A percentile compares a stretch with the other conserved stretches of the same genome.
Evolutionary conservation across 2,329 filamentous ascomycete genomes (phyloP).

Genomic region (Aspergillus melleus): DNA sequence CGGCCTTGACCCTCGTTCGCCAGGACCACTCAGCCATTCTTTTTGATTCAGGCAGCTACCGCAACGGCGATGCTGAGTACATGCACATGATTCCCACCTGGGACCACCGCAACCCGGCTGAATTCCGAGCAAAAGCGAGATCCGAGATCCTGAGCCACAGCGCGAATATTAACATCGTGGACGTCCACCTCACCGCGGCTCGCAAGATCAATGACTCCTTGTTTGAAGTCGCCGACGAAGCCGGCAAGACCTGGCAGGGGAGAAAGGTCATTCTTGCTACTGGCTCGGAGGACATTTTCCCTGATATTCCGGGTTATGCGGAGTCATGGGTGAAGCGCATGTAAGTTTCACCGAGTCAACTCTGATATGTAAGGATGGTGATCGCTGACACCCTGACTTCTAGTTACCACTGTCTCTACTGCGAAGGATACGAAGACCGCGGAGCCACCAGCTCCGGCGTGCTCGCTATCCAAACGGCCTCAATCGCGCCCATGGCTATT

Average conservation of each 20-base stretch:
- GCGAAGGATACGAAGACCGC: constrained; percentile 60
- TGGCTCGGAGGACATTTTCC: constrained; percentile 53
- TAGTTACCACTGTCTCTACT: constrained; percentile 59
- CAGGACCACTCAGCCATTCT: constrained; percentile 42
- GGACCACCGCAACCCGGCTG: constrained; percentile 35
- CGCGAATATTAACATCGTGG: background rate
- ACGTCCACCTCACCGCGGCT: background rate
- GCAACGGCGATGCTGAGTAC: constrained; percentile 43
- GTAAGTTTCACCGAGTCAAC: constrained; percentile 27
- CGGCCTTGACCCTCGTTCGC: constrained; percentile 41
- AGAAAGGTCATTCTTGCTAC: constrained; percentile 57
- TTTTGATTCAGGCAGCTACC: constrained; percentile 45
- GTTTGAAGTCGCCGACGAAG: constrained; percentile 39
- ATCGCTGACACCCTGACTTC: background rate
- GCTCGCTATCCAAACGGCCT: constrained; percentile 44
- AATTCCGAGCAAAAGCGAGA: constrained; percentile 18
- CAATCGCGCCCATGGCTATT: constrained; percentile 33
- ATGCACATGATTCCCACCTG: constrained; percentile 48
- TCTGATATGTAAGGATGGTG: background rate
- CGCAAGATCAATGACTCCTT: background rate
- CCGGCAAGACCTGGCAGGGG: constrained; percentile 50
- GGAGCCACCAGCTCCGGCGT: constrained; percentile 49
- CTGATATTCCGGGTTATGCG: constrained; percentile 53
- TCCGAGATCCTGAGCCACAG: background rate
- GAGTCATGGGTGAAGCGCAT: constrained; percentile 56